Conservation (phyloP, 164 flowering plant genomes). For the Piper betle region DNA sequence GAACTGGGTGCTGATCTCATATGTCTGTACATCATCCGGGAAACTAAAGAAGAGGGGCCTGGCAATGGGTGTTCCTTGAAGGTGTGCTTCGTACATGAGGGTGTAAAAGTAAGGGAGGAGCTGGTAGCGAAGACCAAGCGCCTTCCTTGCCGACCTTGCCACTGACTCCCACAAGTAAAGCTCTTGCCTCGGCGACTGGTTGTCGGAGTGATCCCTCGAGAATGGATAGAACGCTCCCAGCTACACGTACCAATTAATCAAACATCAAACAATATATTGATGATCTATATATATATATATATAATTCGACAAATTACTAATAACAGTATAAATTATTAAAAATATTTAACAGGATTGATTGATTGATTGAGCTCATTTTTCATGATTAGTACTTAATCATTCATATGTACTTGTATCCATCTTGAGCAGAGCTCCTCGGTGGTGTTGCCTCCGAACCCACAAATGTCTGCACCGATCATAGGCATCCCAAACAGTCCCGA, state of each 20-base stretch:
- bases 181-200: slow-evolving; percentile 38
- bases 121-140: slow-evolving; percentile 35
- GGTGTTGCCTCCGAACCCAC: slow-evolving; percentile 48
- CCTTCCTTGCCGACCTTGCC: slow-evolving; percentile 33
- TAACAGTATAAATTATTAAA: too few species aligned
- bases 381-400: too few species aligned
- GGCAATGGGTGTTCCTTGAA: slow-evolving; percentile 49
- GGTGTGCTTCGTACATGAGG: slow-evolving; percentile 54
- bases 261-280: neutral
- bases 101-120: slow-evolving; percentile 60
- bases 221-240: slow-evolving; percentile 85
- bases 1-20: slow-evolving; percentile 50
- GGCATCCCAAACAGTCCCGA: slow-evolving; percentile 75
- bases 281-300: neutral
- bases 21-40: slow-evolving; percentile 46
- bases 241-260: slow-evolving; percentile 18
- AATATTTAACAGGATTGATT: too few species aligned
- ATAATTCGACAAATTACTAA: too few species aligned
- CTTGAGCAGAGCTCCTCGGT: slow-evolving; percentile 72
- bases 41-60: slow-evolving; percentile 73
- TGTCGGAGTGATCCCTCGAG: slow-evolving; percentile 57
- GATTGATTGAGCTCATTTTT: neutral
- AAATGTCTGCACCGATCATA: slow-evolving; percentile 90
- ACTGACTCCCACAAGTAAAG: slow-evolving; percentile 75
- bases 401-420: slow-evolving; percentile 60